Conservation (phyloP, 2,329 filamentous ascomycete genomes). For the Claviceps humidiphila region DNA sequence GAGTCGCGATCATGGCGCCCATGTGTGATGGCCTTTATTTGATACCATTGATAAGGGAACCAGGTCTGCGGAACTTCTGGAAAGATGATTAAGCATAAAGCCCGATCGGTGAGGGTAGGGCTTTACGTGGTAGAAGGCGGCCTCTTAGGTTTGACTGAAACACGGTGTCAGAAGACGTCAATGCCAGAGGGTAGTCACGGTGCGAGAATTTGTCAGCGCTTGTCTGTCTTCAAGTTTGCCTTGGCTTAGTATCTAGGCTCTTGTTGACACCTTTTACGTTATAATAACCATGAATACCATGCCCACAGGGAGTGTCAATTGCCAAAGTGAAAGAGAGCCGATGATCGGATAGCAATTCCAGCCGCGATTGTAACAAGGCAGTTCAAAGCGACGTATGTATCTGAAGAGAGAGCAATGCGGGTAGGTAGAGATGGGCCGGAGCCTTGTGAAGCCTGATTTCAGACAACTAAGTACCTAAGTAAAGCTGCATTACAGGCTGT, state of each 20-base stretch:
- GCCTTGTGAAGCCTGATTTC: too few relatives aligned
- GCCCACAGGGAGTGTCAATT: neutral
- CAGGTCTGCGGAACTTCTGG: neutral
- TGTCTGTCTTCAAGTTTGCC: neutral
- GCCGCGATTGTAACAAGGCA: too few relatives aligned
- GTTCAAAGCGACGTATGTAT: too few relatives aligned
- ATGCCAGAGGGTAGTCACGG: neutral
- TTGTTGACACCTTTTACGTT: neutral
- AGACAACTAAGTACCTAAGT: too few relatives aligned
- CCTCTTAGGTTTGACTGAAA: neutral
- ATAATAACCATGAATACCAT: neutral
- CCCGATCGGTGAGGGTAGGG: conserved; percentile 4
- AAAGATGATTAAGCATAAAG: neutral
- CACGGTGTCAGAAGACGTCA: neutral
- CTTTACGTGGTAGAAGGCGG: neutral
- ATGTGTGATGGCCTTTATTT: neutral
- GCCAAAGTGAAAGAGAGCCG: neutral
- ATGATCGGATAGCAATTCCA: too few relatives aligned
- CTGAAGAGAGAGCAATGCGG: too few relatives aligned
- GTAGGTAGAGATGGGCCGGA: too few relatives aligned
- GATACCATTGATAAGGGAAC: neutral
- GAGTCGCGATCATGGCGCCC: neutral
- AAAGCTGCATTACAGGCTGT: too few relatives aligned
- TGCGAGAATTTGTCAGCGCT: neutral
- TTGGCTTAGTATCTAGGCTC: neutral